Percentiles rank a stretch among this genome's conserved stretches.
phyloP scores from a whole-genome alignment of 2,329 filamentous ascomycete genomes.

The Trichophyton benhamiae region DNA sequence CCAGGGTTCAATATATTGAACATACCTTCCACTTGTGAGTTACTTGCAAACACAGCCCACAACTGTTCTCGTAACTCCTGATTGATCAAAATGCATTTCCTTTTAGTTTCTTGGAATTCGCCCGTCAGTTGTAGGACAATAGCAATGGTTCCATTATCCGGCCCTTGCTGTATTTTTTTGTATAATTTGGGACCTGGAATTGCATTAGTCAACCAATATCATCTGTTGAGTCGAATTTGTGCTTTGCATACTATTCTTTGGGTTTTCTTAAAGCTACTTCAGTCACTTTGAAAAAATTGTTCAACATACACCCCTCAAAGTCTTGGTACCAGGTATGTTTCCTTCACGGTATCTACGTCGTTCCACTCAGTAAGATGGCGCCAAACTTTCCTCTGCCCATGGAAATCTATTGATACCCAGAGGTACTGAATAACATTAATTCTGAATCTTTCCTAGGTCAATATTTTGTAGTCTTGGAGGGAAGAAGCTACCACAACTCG shows the following conservation, averaged over 20 bases:
- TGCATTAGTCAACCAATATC: not conserved
- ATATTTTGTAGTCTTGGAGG: not conserved
- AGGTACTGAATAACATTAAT: not conserved
- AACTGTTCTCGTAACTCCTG: not conserved
- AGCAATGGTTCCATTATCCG: slow-evolving; percentile 13
- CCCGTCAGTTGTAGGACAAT: slow-evolving; percentile 10
- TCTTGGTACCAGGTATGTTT: slow-evolving; percentile 14
- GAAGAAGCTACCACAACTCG: not conserved
- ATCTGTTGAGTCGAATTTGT: not conserved
- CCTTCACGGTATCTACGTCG: slow-evolving; percentile 4
- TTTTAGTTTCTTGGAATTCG: not conserved
- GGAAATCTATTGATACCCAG: too few species aligned
- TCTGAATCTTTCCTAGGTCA: not conserved
- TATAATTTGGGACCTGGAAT: slow-evolving; percentile 6
- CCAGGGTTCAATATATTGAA: not conserved
- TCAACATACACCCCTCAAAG: not conserved
- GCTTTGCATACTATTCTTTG: not conserved
- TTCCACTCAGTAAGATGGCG: slow-evolving; percentile 10
- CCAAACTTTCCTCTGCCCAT: not conserved
- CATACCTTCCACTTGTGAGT: not conserved
- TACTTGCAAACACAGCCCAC: too few species aligned
- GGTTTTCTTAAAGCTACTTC: not conserved
- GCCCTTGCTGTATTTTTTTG: slow-evolving; percentile 4
- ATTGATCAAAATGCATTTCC: not conserved
- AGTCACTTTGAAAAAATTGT: not conserved